Percentiles rank a stretch among this genome's conserved stretches.
These are phyloP conservation scores for Penicillium tannophilum DNA, from an alignment of 495 filamentous ascomycete genomes.

Conservation along the genomic window DNA sequence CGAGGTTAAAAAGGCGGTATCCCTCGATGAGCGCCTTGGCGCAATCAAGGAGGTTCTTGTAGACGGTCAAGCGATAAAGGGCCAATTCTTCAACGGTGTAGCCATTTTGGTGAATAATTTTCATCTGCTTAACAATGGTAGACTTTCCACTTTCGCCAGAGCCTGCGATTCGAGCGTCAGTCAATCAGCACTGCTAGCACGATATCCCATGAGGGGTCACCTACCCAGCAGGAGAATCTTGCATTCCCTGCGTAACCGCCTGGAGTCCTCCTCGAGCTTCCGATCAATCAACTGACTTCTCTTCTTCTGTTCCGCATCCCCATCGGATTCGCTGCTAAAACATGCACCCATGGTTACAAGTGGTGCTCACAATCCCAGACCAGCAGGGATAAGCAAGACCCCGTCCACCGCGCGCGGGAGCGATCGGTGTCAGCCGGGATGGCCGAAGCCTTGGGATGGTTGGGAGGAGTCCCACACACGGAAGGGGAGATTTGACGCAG, in stretches of 20 bases:
- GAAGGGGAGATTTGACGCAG: slow-evolving; percentile 14
- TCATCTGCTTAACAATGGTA: slow-evolving; percentile 99
- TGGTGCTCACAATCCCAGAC: slow-evolving; percentile 23
- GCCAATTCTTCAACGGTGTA: slow-evolving; percentile 90
- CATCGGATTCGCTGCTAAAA: slow-evolving; percentile 75
- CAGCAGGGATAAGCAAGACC: slow-evolving; percentile 25
- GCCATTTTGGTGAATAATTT: slow-evolving; percentile 98
- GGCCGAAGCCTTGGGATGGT: slow-evolving; percentile 25
- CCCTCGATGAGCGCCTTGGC: slow-evolving; percentile 87
- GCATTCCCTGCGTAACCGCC: slow-evolving; percentile 91
- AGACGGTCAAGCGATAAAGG: slow-evolving; percentile 92
- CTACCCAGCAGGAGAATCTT: slow-evolving; percentile 94
- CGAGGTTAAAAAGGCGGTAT: slow-evolving; percentile 84
- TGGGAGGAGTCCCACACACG: slow-evolving; percentile 21
- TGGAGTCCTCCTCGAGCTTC: slow-evolving; percentile 88
- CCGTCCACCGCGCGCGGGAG: slow-evolving; percentile 30
- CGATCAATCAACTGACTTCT: slow-evolving; percentile 91
- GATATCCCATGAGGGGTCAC: slow-evolving; percentile 23
- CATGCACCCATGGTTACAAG: slow-evolving; percentile 76
- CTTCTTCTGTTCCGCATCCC: slow-evolving; percentile 88
- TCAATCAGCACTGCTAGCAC: slow-evolving; percentile 6
- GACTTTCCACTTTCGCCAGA: slow-evolving; percentile 99
- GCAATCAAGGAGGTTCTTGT: slow-evolving; percentile 97
- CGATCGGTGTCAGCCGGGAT: slow-evolving; percentile 32
- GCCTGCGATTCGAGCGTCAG: slow-evolving; percentile 52